phyloP scores from a whole-genome alignment of 306 rosid genomes.

The Dryas octopetala region DNA sequence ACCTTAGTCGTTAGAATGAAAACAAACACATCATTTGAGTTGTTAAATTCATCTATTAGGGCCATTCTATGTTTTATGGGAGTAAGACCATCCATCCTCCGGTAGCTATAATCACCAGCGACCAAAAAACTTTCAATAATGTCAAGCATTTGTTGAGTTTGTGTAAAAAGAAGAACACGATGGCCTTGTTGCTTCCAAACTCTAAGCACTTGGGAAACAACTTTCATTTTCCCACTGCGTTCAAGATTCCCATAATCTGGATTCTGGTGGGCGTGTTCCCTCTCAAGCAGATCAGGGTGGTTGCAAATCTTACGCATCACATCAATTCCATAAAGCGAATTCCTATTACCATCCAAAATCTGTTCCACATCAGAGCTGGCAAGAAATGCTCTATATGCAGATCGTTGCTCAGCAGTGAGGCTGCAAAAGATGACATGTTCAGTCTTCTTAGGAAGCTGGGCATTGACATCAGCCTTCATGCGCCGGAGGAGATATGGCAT shows the following conservation, averaged over 20 bases:
- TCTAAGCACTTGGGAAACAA: constrained; percentile 86
- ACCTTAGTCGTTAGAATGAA: constrained; percentile 94
- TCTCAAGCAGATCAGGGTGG: constrained; percentile 98
- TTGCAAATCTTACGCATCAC: constrained; percentile 97
- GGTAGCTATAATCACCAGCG: constrained; percentile 56
- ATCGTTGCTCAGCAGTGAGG: constrained; percentile 78
- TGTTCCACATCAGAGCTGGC: constrained; percentile 98
- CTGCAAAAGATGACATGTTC: constrained; percentile 98
- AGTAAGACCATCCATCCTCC: constrained; percentile 95
- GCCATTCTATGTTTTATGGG: constrained; percentile 96
- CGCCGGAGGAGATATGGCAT: constrained; percentile 98
- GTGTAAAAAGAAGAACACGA: constrained; percentile 89
- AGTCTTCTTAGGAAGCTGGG: constrained; percentile 90
- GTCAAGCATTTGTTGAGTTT: constrained; percentile 96
- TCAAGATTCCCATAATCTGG: constrained; percentile 96
- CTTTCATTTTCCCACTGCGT: constrained; percentile 96
- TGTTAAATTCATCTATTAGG: constrained; percentile 90
- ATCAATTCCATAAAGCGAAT: constrained; percentile 93
- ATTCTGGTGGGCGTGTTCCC: constrained; percentile 72
- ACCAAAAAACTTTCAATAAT: constrained; percentile 71
- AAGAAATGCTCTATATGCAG: constrained; percentile 91
- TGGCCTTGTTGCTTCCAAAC: constrained; percentile 99
- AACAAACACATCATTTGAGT: constrained; percentile 66
- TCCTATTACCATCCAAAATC: constrained; percentile 77
- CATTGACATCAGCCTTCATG: constrained; percentile 96